Conservation (phyloP, 371 early-diverging fungal genomes). For the Mucor ambiguus region DNA sequence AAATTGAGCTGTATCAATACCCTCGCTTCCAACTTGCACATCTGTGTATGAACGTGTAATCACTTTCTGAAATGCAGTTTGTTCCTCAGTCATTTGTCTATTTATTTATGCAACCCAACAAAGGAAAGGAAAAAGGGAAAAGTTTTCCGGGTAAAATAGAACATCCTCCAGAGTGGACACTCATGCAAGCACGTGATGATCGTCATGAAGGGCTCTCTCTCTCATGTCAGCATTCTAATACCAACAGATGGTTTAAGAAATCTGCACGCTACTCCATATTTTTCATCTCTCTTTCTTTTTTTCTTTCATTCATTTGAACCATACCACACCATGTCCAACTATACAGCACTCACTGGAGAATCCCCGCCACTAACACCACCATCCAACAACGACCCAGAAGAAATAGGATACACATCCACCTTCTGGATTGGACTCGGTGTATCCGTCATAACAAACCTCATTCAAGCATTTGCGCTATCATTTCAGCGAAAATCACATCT, state of each 20-base stretch:
- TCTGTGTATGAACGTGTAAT: slow-evolving; percentile 69
- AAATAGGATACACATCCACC: slow-evolving; percentile 12
- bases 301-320: neutral
- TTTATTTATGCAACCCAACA: neutral
- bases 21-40: slow-evolving; percentile 63
- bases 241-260: no score
- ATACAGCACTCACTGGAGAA: neutral
- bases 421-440: slow-evolving; percentile 50
- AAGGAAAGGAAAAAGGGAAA: neutral
- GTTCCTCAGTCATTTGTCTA: neutral
- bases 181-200: neutral
- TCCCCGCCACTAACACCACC: neutral
- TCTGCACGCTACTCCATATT: neutral
- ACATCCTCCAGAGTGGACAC: neutral
- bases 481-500: slow-evolving; percentile 74
- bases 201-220: neutral
- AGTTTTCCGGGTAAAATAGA: slow-evolving; percentile 7
- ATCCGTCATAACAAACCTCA: slow-evolving; percentile 44
- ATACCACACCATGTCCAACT: neutral
- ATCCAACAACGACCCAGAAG: neutral
- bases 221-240: no score
- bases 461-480: slow-evolving; percentile 69
- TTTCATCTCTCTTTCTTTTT: neutral
- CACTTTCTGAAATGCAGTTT: slow-evolving; percentile 17
- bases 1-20: slow-evolving; percentile 82